Conservation (phyloP, 1,139 yeast species). For the Lodderomyces beijingensis region DNA sequence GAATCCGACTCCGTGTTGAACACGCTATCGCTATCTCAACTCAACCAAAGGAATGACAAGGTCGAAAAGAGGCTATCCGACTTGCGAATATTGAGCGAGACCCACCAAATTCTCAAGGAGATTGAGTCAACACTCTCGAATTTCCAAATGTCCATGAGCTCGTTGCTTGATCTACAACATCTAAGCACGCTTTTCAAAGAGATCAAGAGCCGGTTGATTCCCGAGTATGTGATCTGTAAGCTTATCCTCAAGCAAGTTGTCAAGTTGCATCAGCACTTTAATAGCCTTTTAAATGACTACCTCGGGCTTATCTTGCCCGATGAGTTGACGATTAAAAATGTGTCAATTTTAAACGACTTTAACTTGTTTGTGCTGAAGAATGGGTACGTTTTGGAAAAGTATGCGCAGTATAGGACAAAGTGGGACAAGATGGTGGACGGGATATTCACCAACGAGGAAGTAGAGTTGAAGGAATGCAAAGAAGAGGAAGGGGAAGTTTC, state of each 20-base stretch:
- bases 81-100: constrained; percentile 21
- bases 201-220: constrained; percentile 1
- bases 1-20: not conserved
- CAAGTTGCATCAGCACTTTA: constrained; percentile 6
- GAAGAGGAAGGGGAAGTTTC: not conserved
- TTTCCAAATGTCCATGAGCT: constrained; percentile 10
- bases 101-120: constrained; percentile 20
- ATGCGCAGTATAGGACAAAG: constrained; percentile 8
- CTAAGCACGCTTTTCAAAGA: constrained; percentile 10
- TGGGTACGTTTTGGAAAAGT: constrained; percentile 9
- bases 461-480: not conserved
- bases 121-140: constrained; percentile 13
- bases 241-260: constrained; percentile 10
- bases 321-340: constrained; percentile 16
- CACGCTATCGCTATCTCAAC: constrained; percentile 5
- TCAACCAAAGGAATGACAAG: constrained; percentile 17
- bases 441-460: constrained; percentile 3
- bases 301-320: constrained; percentile 18
- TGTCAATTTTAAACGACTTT: constrained; percentile 11
- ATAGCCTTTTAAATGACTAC: constrained; percentile 19
- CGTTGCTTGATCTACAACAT: constrained; percentile 14
- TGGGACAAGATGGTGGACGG: constrained; percentile 14
- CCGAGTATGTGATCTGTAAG: constrained; percentile 10
- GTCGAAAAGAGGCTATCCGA: constrained; percentile 15
- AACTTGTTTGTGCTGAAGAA: constrained; percentile 13